Base-by-base conservation (phyloP, 306 rosid genomes). In the Hippophae tibetana region DNA sequence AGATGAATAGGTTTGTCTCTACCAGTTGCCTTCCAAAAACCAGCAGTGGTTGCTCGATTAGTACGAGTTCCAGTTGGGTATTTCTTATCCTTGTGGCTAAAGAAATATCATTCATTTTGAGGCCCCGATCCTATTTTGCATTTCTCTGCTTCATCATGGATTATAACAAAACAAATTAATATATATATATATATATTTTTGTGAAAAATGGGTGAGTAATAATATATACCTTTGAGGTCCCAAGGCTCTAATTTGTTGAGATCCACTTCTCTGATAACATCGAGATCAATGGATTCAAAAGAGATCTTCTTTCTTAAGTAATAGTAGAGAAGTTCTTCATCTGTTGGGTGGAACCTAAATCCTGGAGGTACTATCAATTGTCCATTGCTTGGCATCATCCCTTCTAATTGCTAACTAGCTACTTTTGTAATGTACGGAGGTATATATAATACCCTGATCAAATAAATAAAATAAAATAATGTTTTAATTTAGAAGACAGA, bases 1-100 rank as follows among this genome's bases (percentile, higher is more conserved):
- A 73, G 81, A 67, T 84, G 90, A 68, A 92, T 92, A 63, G 88
- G 81, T 57, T 92, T 92, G 83, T 92, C 99, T 53, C 99, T 84
- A 54, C 99, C 99, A 0, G 99, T 92, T 42, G 99, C 99, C 73
- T 92, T 92, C 99, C 99, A 92, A 11, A 92, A 92, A 0, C 99
- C 99, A 11, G 99, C 96, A 13, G 82, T 82, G 2, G 99, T 92
- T 50, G 99, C 99, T 26, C 99, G 42, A 61, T 92, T 92, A 5
- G 99, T 92, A 62, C 99, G 62, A 3, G 99, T 92, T 54, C 99
- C 99, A 3, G 96, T 92, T 52, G 99, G 99, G 55, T 92, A 92
- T 27, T 92, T 92, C 84, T 88, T 92, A 62, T 92, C 99, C 62
- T 92, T 92, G 77, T 92, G 99, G 74, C 99, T 92, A 72, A 88